Percentiles rank a stretch among this genome's conserved stretches.
These are phyloP conservation scores for Breviolum minutum DNA, from an alignment of 73 alveolate genomes.

Conservation along the genomic window DNA sequence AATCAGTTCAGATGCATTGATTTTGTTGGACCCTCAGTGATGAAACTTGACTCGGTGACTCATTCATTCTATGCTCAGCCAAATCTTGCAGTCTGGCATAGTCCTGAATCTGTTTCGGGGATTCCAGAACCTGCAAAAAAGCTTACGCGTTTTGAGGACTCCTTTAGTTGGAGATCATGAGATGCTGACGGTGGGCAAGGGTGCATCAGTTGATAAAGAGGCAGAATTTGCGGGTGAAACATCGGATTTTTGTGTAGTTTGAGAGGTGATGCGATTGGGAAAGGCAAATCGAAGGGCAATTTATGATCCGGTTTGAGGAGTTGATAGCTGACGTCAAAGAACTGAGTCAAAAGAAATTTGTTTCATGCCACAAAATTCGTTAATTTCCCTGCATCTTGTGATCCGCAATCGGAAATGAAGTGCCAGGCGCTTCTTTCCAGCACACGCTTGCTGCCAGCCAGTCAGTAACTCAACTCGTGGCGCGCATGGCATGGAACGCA, in stretches of 20 bases:
- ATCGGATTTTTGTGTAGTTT: not conserved
- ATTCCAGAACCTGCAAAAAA: not conserved
- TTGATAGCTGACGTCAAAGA: not conserved
- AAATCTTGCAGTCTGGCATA: not conserved
- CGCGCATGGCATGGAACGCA: not conserved
- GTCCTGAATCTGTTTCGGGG: too few relatives aligned
- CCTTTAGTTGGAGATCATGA: slow-evolving; percentile 43
- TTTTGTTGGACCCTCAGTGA: not conserved
- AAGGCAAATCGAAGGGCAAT: too few relatives aligned
- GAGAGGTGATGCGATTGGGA: too few relatives aligned
- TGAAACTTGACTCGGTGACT: not conserved
- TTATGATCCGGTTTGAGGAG: not conserved
- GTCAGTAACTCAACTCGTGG: not conserved
- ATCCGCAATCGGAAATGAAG: not conserved
- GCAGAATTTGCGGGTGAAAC: not conserved
- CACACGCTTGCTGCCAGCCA: slow-evolving; percentile 68
- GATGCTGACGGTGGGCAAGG: slow-evolving; percentile 50
- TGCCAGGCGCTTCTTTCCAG: slow-evolving; percentile 70
- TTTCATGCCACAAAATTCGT: not conserved
- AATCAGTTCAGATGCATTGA: not conserved
- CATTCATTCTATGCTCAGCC: too few relatives aligned
- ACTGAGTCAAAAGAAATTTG: not conserved
- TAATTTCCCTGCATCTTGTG: not conserved
- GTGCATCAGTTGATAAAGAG: slow-evolving; percentile 81
- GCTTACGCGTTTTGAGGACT: slow-evolving; percentile 8